Conservation (phyloP, 2,329 filamentous ascomycete species). For the Meredithiella fracta region DNA sequence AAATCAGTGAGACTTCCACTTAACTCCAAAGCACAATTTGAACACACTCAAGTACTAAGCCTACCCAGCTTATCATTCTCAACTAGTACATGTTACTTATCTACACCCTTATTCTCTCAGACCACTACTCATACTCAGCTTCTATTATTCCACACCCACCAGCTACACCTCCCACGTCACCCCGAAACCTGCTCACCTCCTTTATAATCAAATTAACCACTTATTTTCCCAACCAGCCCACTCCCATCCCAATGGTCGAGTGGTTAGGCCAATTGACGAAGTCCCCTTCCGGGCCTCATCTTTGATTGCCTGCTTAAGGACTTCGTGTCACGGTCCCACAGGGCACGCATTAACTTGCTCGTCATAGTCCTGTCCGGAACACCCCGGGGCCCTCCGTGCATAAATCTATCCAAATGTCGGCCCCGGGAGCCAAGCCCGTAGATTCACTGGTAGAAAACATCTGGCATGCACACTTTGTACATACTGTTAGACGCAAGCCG, state of each 20-base stretch:
- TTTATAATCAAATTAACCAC: background rate
- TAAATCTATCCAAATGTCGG: background rate
- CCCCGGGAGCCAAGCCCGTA: background rate
- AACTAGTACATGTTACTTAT: no score
- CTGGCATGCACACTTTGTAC: background rate
- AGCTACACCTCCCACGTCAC: background rate
- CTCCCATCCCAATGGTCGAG: background rate
- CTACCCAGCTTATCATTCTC: no score
- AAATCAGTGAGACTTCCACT: no score
- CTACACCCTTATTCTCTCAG: no score
- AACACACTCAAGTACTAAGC: no score
- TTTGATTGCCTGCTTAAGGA: background rate
- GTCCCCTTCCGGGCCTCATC: background rate
- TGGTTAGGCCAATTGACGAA: slow-evolving; percentile 3
- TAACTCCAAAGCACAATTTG: no score
- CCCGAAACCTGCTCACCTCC: background rate
- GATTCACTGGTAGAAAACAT: slow-evolving; percentile 6
- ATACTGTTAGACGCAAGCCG: no score
- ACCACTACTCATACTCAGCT: no score
- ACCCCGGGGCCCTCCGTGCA: background rate
- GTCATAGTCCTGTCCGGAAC: slow-evolving; percentile 5
- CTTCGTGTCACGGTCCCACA: background rate
- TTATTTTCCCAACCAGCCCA: slow-evolving; percentile 2
- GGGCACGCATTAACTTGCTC: slow-evolving; percentile 9
- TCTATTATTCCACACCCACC: background rate